phyloP scores from a whole-genome alignment of 805 yeast species.

The Candida insectorum region DNA sequence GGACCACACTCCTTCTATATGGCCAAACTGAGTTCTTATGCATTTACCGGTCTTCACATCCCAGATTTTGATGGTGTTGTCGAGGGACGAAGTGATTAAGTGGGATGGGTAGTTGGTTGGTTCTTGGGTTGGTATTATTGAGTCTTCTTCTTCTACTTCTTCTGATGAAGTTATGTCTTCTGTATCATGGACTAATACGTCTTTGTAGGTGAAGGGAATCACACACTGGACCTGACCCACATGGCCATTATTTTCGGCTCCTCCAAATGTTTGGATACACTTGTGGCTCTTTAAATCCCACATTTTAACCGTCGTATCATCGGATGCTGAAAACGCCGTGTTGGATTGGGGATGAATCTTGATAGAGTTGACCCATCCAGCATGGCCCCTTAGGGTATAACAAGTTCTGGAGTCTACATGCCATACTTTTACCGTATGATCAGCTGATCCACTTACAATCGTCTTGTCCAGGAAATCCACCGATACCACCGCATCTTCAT shows the following conservation, averaged over 20 bases:
- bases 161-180: slow-evolving; percentile 33
- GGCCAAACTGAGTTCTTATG: slow-evolving; percentile 93
- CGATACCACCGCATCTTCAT: slow-evolving; percentile 77
- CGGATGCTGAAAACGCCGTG: slow-evolving; percentile 82
- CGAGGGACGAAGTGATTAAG: slow-evolving; percentile 80
- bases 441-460: slow-evolving; percentile 92
- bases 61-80: slow-evolving; percentile 92
- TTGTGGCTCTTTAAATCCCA: slow-evolving; percentile 86
- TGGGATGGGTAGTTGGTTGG: slow-evolving; percentile 73
- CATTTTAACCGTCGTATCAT: slow-evolving; percentile 89
- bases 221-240: slow-evolving; percentile 93
- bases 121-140: slow-evolving; percentile 11
- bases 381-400: slow-evolving; percentile 88
- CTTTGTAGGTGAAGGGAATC: slow-evolving; percentile 76
- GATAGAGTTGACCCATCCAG: slow-evolving; percentile 89
- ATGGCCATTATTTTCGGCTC: slow-evolving; percentile 73
- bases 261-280: slow-evolving; percentile 78
- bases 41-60: slow-evolving; percentile 84
- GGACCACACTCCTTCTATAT: slow-evolving; percentile 97
- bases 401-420: slow-evolving; percentile 92
- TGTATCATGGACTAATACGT: slow-evolving; percentile 47
- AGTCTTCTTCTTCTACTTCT: slow-evolving; percentile 9
- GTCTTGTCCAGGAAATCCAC: slow-evolving; percentile 78
- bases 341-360: slow-evolving; percentile 77
- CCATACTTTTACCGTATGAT: slow-evolving; percentile 91